phyloP scores from a whole-genome alignment of 352 stramenopile genomes.

The Vaucheria bursata region DNA sequence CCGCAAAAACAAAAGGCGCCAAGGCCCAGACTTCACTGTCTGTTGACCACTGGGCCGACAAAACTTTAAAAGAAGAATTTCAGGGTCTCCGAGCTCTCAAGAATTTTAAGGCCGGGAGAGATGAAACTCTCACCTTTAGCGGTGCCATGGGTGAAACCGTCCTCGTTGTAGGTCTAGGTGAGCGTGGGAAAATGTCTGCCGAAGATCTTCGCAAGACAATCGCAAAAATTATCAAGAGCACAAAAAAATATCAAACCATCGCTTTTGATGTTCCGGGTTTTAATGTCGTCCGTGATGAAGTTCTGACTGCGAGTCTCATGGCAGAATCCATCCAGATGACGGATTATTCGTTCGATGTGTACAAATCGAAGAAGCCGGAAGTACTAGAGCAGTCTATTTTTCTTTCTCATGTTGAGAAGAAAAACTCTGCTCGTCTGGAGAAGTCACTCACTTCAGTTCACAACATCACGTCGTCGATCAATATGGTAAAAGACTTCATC shows the following conservation, averaged over 20 bases:
- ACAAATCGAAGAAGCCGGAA: neutral
- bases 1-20: neutral
- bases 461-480: neutral
- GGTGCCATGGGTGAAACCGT: neutral
- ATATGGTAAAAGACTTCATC: neutral
- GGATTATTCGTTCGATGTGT: neutral
- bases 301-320: neutral
- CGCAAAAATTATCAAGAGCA: neutral
- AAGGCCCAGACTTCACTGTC: neutral
- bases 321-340: neutral
- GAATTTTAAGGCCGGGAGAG: neutral
- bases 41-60: slow-evolving; percentile 1
- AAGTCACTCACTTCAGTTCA: neutral
- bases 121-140: neutral
- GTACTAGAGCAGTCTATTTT: too few species aligned
- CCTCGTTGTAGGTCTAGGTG: neutral
- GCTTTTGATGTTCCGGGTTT: neutral
- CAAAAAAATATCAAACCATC: neutral
- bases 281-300: neutral
- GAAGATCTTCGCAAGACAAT: slow-evolving; percentile 1
- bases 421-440: neutral
- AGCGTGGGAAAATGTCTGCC: neutral
- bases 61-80: neutral
- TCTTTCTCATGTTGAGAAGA: neutral
- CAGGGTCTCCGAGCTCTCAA: neutral